phyloP scores from a whole-genome alignment of 2,329 filamentous ascomycete genomes.

The Verticillium isaacii region DNA sequence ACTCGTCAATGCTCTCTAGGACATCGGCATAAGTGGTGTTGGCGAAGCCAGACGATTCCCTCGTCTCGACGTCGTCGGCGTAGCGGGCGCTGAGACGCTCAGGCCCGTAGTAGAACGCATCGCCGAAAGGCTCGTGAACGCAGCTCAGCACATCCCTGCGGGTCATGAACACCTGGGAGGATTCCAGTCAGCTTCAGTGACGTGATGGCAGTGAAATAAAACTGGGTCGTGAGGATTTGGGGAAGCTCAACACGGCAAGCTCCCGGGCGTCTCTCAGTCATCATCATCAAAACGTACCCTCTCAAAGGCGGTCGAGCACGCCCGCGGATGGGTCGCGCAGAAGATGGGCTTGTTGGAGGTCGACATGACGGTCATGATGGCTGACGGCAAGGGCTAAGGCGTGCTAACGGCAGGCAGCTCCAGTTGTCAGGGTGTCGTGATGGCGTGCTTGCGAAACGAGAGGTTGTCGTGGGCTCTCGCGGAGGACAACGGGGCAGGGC shows the following conservation, averaged over 20 bases:
- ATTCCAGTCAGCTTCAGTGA: slow-evolving; percentile 3
- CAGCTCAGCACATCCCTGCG: slow-evolving; percentile 75
- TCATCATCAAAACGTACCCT: slow-evolving; percentile 52
- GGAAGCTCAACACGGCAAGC: not conserved
- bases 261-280: not conserved
- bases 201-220: not conserved
- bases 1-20: slow-evolving; percentile 68
- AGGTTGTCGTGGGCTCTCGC: not conserved
- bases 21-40: slow-evolving; percentile 72
- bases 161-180: slow-evolving; percentile 86
- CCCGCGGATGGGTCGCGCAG: slow-evolving; percentile 86
- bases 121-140: slow-evolving; percentile 93
- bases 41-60: slow-evolving; percentile 60
- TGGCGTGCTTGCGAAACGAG: not conserved
- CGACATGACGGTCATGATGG: not conserved
- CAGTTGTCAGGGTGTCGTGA: not conserved
- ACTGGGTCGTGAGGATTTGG: not conserved
- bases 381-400: not conserved
- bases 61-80: slow-evolving; percentile 56
- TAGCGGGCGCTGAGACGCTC: slow-evolving; percentile 81
- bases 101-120: slow-evolving; percentile 93
- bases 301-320: slow-evolving; percentile 96
- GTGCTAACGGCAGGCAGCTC: not conserved
- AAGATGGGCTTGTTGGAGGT: slow-evolving; percentile 61
- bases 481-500: not conserved